Conservation (phyloP, 768 basidiomycete species). For the Mycena haematopus region DNA sequence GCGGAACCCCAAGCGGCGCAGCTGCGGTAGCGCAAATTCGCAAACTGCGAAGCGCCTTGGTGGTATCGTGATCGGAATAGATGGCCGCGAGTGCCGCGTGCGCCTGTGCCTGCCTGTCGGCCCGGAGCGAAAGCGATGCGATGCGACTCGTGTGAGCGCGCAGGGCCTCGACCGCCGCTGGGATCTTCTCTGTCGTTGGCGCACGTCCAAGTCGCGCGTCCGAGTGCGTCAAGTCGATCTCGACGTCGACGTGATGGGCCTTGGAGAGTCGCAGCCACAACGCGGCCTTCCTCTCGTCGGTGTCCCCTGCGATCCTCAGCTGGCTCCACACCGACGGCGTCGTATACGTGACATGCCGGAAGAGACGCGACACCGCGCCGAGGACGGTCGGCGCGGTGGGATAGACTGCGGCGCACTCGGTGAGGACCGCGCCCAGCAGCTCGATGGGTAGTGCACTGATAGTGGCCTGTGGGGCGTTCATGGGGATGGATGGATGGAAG, state of each 20-base stretch:
- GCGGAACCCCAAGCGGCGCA: slow-evolving; percentile 7
- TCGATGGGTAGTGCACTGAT: slow-evolving; percentile 38
- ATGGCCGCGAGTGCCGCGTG: slow-evolving; percentile 30
- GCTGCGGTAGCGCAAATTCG: slow-evolving; percentile 6
- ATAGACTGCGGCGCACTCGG: slow-evolving; percentile 33
- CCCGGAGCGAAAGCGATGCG: slow-evolving; percentile 27
- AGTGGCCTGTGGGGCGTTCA: background rate
- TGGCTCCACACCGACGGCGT: slow-evolving; percentile 42
- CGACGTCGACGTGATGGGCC: slow-evolving; percentile 34
- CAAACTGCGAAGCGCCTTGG: slow-evolving; percentile 15
- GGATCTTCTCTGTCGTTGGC: background rate
- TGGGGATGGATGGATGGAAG: background rate
- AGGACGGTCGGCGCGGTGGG: slow-evolving; percentile 44
- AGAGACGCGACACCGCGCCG: slow-evolving; percentile 38
- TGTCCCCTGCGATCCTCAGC: slow-evolving; percentile 32
- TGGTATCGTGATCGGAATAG: slow-evolving; percentile 15
- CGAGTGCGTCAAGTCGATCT: slow-evolving; percentile 28
- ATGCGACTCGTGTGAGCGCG: slow-evolving; percentile 28
- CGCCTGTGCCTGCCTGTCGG: slow-evolving; percentile 32
- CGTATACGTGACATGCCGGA: slow-evolving; percentile 35
- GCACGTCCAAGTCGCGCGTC: background rate
- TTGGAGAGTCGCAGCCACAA: slow-evolving; percentile 40
- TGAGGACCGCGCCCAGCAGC: slow-evolving; percentile 44
- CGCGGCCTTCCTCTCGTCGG: slow-evolving; percentile 35
- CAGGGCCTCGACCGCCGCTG: slow-evolving; percentile 14